Evolutionary conservation across 176 grass and related monocot species (phyloP).

Genomic region (Ensete glaucum): DNA sequence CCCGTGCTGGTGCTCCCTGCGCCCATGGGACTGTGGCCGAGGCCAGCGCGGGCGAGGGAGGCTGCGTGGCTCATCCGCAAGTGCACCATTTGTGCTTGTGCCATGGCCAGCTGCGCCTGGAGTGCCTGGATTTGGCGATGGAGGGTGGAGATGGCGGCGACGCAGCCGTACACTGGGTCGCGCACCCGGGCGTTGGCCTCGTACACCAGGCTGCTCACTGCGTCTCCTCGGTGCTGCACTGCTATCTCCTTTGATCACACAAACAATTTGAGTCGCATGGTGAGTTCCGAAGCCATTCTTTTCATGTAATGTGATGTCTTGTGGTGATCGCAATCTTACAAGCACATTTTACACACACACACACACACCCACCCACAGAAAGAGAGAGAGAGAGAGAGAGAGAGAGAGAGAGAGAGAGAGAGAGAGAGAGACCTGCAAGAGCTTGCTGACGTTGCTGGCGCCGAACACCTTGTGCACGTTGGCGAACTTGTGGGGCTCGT

Average conservation of each 20-base stretch:
- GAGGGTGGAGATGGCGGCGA: slow-evolving; percentile 76
- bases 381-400: slow-evolving; percentile 12
- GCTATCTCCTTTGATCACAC: slow-evolving; percentile 56
- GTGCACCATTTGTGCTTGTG: slow-evolving; percentile 78
- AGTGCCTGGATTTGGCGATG: slow-evolving; percentile 85
- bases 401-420: slow-evolving; percentile 13
- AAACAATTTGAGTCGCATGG: background rate
- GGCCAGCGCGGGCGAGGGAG: slow-evolving; percentile 37
- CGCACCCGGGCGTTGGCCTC: slow-evolving; percentile 85
- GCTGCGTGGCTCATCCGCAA: slow-evolving; percentile 45
- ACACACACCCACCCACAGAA: background rate
- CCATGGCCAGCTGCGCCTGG: slow-evolving; percentile 71
- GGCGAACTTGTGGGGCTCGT: slow-evolving; percentile 9
- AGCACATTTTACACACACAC: too few relatives aligned
- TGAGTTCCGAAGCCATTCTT: too few relatives aligned
- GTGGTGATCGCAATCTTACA: background rate
- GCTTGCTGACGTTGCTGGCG: slow-evolving; percentile 67
- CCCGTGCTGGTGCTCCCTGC: slow-evolving; percentile 17
- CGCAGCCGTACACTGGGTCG: slow-evolving; percentile 86
- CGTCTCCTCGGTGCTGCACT: slow-evolving; percentile 67
- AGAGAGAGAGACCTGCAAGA: slow-evolving; percentile 11
- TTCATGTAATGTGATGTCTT: background rate
- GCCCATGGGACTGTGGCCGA: slow-evolving; percentile 10
- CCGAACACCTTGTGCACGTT: slow-evolving; percentile 96
- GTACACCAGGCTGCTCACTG: slow-evolving; percentile 94